Evolutionary conservation across 345 rosid genomes (phyloP), one percentile per base, ranked within the genome.

Genomic region (Chamaenerion angustifolium): DNA sequence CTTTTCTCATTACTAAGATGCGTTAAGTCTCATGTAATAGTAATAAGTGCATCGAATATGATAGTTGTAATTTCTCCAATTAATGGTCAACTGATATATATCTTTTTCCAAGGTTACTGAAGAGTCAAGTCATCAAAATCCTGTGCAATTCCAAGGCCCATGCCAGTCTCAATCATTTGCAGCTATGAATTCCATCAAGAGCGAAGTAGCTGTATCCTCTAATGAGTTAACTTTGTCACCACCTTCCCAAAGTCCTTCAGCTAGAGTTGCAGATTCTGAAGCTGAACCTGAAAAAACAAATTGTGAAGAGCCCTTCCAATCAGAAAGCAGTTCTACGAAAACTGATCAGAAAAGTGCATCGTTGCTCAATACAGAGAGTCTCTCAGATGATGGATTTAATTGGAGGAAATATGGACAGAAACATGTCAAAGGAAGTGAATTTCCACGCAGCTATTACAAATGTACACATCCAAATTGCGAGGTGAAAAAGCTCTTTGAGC

Each of bases 341-440:
- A 56, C 71, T 66, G 98, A 86, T 57, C 73, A 72, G 23, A 75
- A 68, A 74, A 71, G 67, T 62, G 71, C 70, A 4, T 43, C 66
- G 23, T 57, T 79, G 2, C 55, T 68, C 50, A 25, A 77, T 51
- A 73, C 94, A 17, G 61, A 62, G 60, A 62, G 56, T 48, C 45
- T 62, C 15, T 51, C 66, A 42, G 88, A 84, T 60, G 99, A 92
- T 76, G 99, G 99, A 63, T 92, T 84, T 69, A 84, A 84, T 77
- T 92, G 99, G 96, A 73, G 99, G 57, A 92, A 92, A 62, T 92
- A 92, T 73, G 99, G 99, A 43, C 99, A 92, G 75, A 92, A 92
- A 52, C 95, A 78, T 64, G 99, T 92, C 25, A 92, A 92, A 64
- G 99, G 99, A 69, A 78, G 99, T 71, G 92, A 88, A 68, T 88